phyloP scores from a whole-genome alignment of 2,329 filamentous ascomycete species.

The Teratosphaeria zuluensis region DNA sequence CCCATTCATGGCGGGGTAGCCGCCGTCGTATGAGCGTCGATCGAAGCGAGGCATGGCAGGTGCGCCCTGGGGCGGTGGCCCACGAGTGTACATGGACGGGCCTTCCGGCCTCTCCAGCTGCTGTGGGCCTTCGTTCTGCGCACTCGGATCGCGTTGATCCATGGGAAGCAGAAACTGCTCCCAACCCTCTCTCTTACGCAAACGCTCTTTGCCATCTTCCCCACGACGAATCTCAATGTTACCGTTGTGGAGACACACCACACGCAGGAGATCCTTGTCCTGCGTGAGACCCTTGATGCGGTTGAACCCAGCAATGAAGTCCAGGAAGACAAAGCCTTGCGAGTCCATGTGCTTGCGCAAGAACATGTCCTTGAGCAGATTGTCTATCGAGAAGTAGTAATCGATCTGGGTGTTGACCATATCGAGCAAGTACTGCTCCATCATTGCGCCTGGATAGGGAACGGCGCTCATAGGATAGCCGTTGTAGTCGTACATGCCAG shows the following conservation, averaged over 20 bases:
- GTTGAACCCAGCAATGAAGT: slow-evolving; percentile 76
- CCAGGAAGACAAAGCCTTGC: slow-evolving; percentile 78
- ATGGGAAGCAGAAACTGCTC: slow-evolving; percentile 66
- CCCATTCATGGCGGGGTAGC: slow-evolving; percentile 17
- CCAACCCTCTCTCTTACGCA: slow-evolving; percentile 70
- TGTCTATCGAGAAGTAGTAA: slow-evolving; percentile 96
- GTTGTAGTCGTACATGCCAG: slow-evolving; percentile 40
- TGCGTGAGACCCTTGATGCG: slow-evolving; percentile 65
- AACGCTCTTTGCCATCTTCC: slow-evolving; percentile 66
- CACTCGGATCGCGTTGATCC: slow-evolving; percentile 60
- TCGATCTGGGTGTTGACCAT: slow-evolving; percentile 57
- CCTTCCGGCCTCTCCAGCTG: slow-evolving; percentile 32
- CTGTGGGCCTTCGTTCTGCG: slow-evolving; percentile 62
- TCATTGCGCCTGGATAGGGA: slow-evolving; percentile 49
- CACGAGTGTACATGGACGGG: slow-evolving; percentile 29
- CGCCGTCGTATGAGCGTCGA: slow-evolving; percentile 19
- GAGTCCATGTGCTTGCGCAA: slow-evolving; percentile 88
- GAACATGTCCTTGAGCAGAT: slow-evolving; percentile 86
- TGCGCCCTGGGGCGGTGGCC: slow-evolving; percentile 12
- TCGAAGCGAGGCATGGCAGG: slow-evolving; percentile 10
- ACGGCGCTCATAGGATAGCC: slow-evolving; percentile 33
- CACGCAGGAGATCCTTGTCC: slow-evolving; percentile 63
- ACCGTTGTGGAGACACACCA: slow-evolving; percentile 62
- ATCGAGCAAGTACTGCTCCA: slow-evolving; percentile 46
- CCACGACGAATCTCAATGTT: slow-evolving; percentile 66